These are phyloP conservation scores for Dipodascopsis uninucleata DNA, from an alignment of 805 yeast genomes.

Conservation along the genomic window DNA sequence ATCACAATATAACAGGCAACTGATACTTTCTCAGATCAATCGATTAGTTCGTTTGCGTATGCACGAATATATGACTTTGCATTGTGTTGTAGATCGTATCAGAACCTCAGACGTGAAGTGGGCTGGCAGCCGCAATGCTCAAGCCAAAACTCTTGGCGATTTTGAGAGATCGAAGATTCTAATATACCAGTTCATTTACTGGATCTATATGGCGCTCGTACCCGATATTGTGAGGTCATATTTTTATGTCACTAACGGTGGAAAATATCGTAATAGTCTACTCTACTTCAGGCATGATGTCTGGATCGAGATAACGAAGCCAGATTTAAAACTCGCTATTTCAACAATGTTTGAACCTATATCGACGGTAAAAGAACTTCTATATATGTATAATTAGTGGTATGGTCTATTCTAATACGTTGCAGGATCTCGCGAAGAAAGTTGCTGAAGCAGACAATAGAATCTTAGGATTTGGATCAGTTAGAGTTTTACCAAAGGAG, in stretches of 20 bases:
- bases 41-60: conserved; percentile 40
- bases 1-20: conserved; percentile 1
- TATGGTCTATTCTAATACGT: conserved; percentile 12
- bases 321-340: conserved; percentile 39
- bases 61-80: conserved; percentile 39
- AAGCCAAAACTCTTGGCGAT: conserved; percentile 42
- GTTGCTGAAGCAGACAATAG: conserved; percentile 44
- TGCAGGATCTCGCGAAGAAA: conserved; percentile 30
- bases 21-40: conserved; percentile 6
- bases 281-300: conserved; percentile 53
- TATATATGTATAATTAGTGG: conserved; percentile 40
- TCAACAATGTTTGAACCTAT: conserved; percentile 14
- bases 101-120: conserved; percentile 50
- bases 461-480: conserved; percentile 38
- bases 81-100: conserved; percentile 39
- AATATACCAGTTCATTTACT: conserved; percentile 46
- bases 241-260: conserved; percentile 66
- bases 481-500: conserved; percentile 29
- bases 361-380: conserved; percentile 1
- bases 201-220: conserved; percentile 55
- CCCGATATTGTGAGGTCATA: conserved; percentile 47
- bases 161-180: conserved; percentile 38
- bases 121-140: conserved; percentile 43
- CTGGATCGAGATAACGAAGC: conserved; percentile 49
- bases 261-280: conserved; percentile 40